These are phyloP conservation scores for Didymella arachidicola DNA, from an alignment of 2,329 filamentous ascomycete species.

Conservation along the genomic window DNA sequence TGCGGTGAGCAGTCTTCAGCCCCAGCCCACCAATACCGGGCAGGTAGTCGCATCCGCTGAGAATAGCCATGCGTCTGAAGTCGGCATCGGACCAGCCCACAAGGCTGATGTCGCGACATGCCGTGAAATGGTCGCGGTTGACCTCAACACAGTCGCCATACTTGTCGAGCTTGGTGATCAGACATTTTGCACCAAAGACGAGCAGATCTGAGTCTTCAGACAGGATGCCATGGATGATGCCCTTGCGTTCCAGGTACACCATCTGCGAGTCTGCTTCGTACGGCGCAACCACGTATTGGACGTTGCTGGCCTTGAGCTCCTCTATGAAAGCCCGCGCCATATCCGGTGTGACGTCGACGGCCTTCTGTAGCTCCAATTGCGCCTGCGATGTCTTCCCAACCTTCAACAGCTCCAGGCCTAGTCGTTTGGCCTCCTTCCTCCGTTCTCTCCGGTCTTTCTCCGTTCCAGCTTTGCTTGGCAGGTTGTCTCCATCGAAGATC, in stretches of 20 bases:
- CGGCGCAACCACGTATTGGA: constrained; percentile 91
- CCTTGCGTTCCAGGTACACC: constrained; percentile 88
- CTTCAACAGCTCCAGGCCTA: constrained; percentile 79
- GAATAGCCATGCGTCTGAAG: constrained; percentile 93
- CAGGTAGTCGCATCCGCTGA: constrained; percentile 97
- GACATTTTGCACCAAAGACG: constrained; percentile 89
- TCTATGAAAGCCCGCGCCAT: constrained; percentile 95
- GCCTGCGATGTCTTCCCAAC: constrained; percentile 84
- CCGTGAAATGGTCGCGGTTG: constrained; percentile 85
- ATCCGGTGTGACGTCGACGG: constrained; percentile 91
- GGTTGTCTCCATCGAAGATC: constrained; percentile 93
- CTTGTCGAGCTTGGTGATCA: constrained; percentile 93
- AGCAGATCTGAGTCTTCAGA: constrained; percentile 97
- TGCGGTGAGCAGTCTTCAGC: constrained; percentile 89
- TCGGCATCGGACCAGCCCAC: constrained; percentile 91
- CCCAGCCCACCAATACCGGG: constrained; percentile 84
- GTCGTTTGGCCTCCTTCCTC: constrained; percentile 77
- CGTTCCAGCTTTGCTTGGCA: constrained; percentile 91
- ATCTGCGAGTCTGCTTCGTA: constrained; percentile 98
- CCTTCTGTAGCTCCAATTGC: constrained; percentile 87
- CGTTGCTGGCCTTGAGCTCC: constrained; percentile 78
- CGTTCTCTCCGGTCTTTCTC: constrained; percentile 78
- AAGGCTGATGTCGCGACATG: constrained; percentile 85
- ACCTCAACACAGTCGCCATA: constrained; percentile 94
- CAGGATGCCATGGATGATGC: constrained; percentile 84